A percentile compares a stretch with the other conserved stretches of the same genome.
Evolutionary conservation across 176 grass and related monocot genomes (phyloP).

Genomic region (Rhynchospora pubera): DNA sequence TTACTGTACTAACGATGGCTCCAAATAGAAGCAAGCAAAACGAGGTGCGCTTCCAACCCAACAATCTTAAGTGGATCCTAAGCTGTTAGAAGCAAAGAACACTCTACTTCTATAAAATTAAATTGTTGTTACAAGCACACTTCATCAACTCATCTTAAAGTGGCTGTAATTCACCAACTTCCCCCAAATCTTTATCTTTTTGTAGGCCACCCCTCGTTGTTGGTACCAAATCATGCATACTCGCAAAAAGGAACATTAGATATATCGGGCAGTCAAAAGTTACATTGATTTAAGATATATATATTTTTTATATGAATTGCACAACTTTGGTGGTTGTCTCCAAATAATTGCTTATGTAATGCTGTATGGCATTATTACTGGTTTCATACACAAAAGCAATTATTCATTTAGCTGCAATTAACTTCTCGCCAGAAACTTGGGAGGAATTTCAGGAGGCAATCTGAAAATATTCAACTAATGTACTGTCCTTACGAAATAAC

Average conservation of each 20-base stretch:
- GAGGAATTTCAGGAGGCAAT: no score
- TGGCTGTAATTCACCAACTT: no score
- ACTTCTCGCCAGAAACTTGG: background rate
- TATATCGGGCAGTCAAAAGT: background rate
- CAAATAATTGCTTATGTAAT: background rate
- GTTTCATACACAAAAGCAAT: background rate
- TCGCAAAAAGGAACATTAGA: background rate
- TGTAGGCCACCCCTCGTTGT: background rate
- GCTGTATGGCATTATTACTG: background rate
- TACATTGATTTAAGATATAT: background rate
- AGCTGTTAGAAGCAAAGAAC: background rate
- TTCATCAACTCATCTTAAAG: background rate
- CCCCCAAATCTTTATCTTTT: no score
- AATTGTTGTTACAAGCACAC: conserved; percentile 4
- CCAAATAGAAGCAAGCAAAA: conserved; percentile 11
- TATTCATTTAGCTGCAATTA: background rate
- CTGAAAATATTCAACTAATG: no score
- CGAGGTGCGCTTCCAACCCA: conserved; percentile 2
- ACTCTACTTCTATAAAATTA: no score
- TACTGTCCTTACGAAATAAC: no score
- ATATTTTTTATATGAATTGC: background rate
- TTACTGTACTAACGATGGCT: background rate
- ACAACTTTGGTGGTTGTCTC: background rate
- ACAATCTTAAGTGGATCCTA: background rate
- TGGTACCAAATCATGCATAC: conserved; percentile 7